These are phyloP conservation scores for Backusella macrospora DNA, from an alignment of 192 early-diverging fungal genomes.

Conservation along the genomic window DNA sequence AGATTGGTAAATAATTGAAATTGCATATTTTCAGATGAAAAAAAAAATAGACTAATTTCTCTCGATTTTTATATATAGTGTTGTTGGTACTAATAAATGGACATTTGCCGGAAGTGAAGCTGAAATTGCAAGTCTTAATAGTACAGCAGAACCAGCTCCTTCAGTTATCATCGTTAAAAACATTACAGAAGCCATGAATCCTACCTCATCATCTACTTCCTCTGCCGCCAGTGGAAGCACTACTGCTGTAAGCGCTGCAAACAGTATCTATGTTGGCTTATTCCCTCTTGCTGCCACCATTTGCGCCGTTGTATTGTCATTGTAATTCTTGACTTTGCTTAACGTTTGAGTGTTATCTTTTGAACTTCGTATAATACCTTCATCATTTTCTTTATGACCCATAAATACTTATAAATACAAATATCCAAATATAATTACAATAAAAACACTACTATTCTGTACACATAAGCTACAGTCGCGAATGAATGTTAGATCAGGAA, in stretches of 20 bases:
- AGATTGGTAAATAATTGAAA: constrained; percentile 23
- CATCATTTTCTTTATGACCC: no score
- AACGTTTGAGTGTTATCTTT: background rate
- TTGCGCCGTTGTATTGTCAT: background rate
- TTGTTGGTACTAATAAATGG: constrained; percentile 25
- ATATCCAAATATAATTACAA: no score
- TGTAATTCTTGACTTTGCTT: background rate
- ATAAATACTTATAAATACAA: no score
- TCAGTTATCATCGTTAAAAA: constrained; percentile 16
- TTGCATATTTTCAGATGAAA: background rate
- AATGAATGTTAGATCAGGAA: no score
- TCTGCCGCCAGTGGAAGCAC: background rate
- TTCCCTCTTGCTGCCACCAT: constrained; percentile 9
- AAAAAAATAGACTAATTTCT: no score
- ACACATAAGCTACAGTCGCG: no score
- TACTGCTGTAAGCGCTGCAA: background rate
- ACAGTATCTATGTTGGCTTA: background rate
- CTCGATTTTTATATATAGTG: background rate
- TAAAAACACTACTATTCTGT: no score
- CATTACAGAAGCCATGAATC: constrained; percentile 9
- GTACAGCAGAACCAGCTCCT: constrained; percentile 12
- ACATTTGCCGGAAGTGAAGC: constrained; percentile 1
- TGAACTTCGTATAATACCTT: background rate
- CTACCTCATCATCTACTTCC: background rate
- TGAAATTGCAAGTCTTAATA: background rate